Evolutionary conservation across 805 yeast species (phyloP).

Genomic region (Alloascoidea africana): DNA sequence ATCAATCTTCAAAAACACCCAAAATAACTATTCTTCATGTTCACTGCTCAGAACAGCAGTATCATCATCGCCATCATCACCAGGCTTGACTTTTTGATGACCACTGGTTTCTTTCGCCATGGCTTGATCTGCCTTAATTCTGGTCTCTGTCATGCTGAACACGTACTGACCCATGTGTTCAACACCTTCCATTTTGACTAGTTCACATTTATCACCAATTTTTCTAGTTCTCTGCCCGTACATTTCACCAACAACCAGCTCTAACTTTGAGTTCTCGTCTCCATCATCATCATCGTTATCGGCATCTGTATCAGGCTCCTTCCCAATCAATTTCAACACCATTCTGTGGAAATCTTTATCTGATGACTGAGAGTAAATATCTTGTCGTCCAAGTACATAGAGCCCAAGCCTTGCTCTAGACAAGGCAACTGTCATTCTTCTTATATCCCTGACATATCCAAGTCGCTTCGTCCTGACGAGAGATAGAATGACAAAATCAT

Average conservation of each 20-base stretch:
- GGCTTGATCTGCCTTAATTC: constrained; percentile 7
- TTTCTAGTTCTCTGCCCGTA: constrained; percentile 8
- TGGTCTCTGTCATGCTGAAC: constrained; percentile 16
- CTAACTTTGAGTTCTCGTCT: constrained; percentile 11
- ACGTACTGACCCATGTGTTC: constrained; percentile 18
- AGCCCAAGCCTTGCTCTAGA: constrained; percentile 20
- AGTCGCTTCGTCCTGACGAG: constrained; percentile 17
- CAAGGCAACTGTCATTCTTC: constrained; percentile 13
- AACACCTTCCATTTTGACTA: constrained; percentile 14
- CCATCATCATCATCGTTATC: constrained; percentile 7
- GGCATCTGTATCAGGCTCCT: constrained; percentile 4
- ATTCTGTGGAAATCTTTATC: neutral
- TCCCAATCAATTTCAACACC: constrained; percentile 2
- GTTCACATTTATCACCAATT: constrained; percentile 4
- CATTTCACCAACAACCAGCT: constrained; percentile 17
- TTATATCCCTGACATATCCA: constrained; percentile 13
- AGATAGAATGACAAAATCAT: constrained; percentile 20
- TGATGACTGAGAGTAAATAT: constrained; percentile 6
- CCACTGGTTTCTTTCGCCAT: too few species aligned
- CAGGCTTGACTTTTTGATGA: too few species aligned
- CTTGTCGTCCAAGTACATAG: constrained; percentile 16
- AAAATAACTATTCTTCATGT: too few species aligned
- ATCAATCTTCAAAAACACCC: too few species aligned
- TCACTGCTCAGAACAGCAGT: too few species aligned
- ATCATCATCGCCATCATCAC: too few species aligned